A percentile compares a stretch with the other conserved stretches of the same genome.
Conservation (phyloP, 148 eudicot species). For the Chenopodium suecicum region DNA sequence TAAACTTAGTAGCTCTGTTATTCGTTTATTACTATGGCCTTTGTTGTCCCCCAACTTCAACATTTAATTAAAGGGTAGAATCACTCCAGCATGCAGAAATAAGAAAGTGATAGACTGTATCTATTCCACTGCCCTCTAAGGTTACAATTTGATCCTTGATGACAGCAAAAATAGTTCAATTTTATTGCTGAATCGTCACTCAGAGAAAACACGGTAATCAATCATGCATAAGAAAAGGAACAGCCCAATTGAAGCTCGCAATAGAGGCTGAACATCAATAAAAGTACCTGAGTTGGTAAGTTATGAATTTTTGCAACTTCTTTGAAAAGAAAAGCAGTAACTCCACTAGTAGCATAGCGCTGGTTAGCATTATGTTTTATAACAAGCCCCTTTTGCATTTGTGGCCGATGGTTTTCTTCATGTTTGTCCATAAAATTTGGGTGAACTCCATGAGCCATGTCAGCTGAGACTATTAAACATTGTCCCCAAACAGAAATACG, state of each 20-base stretch:
- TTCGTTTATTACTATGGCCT: too few species aligned
- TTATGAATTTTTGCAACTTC: constrained; percentile 82
- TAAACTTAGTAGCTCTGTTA: too few species aligned
- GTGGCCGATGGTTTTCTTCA: constrained; percentile 91
- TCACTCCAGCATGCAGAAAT: too few species aligned
- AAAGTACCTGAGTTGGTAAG: constrained; percentile 86
- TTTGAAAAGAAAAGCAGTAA: constrained; percentile 87
- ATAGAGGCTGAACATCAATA: not conserved
- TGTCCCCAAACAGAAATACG: not conserved
- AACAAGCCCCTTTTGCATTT: constrained; percentile 88
- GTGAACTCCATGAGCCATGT: constrained; percentile 99
- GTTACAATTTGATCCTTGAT: not conserved
- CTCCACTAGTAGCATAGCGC: constrained; percentile 94
- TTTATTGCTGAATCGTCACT: not conserved
- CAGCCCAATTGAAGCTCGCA: not conserved
- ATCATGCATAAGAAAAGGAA: not conserved
- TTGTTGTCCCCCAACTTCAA: too few species aligned
- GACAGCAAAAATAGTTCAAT: not conserved
- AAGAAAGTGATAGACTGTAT: too few species aligned
- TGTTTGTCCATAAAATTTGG: constrained; percentile 90
- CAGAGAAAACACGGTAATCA: not conserved
- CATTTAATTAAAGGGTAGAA: too few species aligned
- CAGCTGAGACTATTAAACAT: constrained; percentile 72
- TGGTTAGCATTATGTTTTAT: constrained; percentile 97
- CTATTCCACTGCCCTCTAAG: too few species aligned